Percentiles rank a stretch among this genome's conserved stretches.
These are phyloP conservation scores for Lojkania enalia DNA, from an alignment of 2,329 filamentous ascomycete species.

Conservation along the genomic window DNA sequence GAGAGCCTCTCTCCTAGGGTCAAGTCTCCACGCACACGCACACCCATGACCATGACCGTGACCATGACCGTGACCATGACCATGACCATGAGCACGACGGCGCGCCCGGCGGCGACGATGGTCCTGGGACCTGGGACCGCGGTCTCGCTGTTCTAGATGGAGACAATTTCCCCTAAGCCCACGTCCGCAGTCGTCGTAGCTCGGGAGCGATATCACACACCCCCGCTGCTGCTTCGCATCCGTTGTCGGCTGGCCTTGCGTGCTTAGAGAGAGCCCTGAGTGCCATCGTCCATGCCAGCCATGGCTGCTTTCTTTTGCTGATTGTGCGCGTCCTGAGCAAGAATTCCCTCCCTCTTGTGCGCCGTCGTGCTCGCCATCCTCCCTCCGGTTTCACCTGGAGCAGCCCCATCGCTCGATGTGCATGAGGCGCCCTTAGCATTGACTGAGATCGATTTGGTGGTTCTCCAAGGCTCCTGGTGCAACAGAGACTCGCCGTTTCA, in stretches of 20 bases:
- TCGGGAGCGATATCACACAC: constrained; percentile 11
- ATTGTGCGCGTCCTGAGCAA: constrained; percentile 29
- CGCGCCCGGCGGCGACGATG: not conserved
- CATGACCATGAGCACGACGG: not conserved
- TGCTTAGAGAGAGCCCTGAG: constrained; percentile 22
- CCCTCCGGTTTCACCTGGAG: constrained; percentile 41
- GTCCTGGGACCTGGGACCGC: not conserved
- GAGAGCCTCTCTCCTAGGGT: not conserved
- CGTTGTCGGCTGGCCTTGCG: constrained; percentile 23
- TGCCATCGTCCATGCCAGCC: constrained; percentile 21
- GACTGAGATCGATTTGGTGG: constrained; percentile 39
- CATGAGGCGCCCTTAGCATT: constrained; percentile 44
- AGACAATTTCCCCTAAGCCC: not conserved
- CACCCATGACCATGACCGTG: no score
- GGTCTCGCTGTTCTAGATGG: no score
- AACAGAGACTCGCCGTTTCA: constrained; percentile 44
- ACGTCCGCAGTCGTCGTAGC: constrained; percentile 8
- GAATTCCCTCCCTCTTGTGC: constrained; percentile 42
- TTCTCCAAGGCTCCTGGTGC: constrained; percentile 40
- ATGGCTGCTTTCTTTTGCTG: constrained; percentile 40
- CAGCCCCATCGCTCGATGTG: constrained; percentile 43
- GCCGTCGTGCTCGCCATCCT: constrained; percentile 37
- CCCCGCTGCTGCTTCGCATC: constrained; percentile 6
- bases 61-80: no score
- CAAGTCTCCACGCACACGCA: not conserved